phyloP scores from a whole-genome alignment of 257 asterid genomes.

The Nicotiana tabacum region DNA sequence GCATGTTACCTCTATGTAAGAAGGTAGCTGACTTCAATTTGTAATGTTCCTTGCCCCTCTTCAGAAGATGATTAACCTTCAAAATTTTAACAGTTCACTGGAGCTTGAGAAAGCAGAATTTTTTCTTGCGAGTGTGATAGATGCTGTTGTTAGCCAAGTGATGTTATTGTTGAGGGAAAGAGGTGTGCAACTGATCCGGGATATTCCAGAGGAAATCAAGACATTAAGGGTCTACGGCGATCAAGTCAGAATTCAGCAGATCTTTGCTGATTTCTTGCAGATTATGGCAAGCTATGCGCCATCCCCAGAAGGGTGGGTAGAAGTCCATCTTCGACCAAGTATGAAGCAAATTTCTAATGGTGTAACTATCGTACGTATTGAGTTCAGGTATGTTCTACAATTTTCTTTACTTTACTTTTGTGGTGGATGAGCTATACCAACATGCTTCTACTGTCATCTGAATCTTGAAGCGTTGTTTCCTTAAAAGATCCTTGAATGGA shows the following conservation, averaged over 20 bases:
- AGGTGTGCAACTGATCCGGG: conserved; percentile 68
- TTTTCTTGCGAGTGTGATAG: conserved; percentile 66
- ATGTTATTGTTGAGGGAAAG: conserved; percentile 65
- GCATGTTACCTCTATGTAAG: neutral
- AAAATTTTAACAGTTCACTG: conserved; percentile 34
- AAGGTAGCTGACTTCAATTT: neutral
- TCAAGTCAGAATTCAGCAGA: conserved; percentile 80
- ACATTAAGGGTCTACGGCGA: conserved; percentile 62
- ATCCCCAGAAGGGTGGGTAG: conserved; percentile 80
- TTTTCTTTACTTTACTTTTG: neutral
- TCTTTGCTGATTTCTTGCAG: conserved; percentile 61
- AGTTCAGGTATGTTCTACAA: conserved; percentile 53
- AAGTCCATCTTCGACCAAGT: conserved; percentile 71
- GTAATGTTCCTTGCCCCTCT: neutral
- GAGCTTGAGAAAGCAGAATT: conserved; percentile 76
- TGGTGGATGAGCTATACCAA: neutral
- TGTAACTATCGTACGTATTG: conserved; percentile 40
- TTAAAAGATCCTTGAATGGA: neutral
- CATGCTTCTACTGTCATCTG: neutral
- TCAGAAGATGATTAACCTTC: neutral
- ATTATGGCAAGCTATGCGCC: conserved; percentile 68
- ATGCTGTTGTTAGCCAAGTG: conserved; percentile 90
- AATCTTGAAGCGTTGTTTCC: neutral
- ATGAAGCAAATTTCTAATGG: conserved; percentile 50
- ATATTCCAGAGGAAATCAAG: conserved; percentile 80